These are phyloP conservation scores for Evernia prunastri DNA, from an alignment of 495 filamentous ascomycete species.

Conservation along the genomic window DNA sequence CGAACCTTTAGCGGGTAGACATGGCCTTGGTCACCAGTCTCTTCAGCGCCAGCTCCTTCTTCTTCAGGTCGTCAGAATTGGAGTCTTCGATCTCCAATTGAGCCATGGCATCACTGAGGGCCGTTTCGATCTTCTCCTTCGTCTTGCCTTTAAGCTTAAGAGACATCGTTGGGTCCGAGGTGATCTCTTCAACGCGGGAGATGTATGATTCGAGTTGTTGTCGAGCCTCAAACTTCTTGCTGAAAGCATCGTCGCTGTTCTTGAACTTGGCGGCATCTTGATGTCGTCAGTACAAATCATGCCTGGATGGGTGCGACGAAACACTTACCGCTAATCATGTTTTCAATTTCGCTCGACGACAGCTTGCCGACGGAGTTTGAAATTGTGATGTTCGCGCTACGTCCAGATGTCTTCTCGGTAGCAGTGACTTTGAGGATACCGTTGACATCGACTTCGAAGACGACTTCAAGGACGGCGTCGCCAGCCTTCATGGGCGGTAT, in stretches of 20 bases:
- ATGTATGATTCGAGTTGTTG: constrained; percentile 99
- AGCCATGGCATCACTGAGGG: constrained; percentile 78
- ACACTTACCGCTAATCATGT: constrained; percentile 79
- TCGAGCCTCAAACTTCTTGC: constrained; percentile 96
- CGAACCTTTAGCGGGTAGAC: constrained; percentile 64
- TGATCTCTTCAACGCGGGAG: constrained; percentile 95
- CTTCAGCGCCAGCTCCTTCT: constrained; percentile 99
- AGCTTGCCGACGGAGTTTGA: constrained; percentile 99
- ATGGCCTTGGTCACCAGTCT: constrained; percentile 95
- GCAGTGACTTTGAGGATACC: constrained; percentile 99
- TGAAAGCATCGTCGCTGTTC: constrained; percentile 93
- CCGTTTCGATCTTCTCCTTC: constrained; percentile 98
- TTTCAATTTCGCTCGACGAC: constrained; percentile 89
- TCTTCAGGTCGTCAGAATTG: constrained; percentile 90
- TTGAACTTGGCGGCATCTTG: constrained; percentile 98
- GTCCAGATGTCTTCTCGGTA: constrained; percentile 97
- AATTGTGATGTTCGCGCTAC: constrained; percentile 98
- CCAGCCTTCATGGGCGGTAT: constrained; percentile 97
- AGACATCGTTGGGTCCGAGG: constrained; percentile 91
- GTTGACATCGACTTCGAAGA: constrained; percentile 99
- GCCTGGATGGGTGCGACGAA: too few species aligned
- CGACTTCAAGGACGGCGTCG: constrained; percentile 93
- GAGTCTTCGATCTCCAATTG: constrained; percentile 86
- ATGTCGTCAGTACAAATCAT: constrained; percentile 22
- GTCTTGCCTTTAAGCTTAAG: constrained; percentile 97